Percentiles rank a stretch among this genome's conserved stretches.
Conservation (phyloP, 208 protist species). For the Porcisia deanei region DNA sequence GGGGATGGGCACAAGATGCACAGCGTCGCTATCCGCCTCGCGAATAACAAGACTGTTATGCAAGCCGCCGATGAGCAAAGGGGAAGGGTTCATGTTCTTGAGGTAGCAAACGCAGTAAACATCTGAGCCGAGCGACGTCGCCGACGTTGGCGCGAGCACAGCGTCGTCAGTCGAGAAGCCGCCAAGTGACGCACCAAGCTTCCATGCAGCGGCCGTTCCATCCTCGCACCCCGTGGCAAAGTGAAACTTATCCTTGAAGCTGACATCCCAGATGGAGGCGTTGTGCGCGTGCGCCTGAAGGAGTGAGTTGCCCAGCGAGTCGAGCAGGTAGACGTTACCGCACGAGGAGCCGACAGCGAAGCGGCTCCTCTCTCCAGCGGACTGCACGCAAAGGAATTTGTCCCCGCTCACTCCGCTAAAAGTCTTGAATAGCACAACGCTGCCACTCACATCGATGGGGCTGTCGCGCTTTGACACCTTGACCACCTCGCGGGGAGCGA, state of each 20-base stretch:
- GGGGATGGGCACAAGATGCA: conserved; percentile 50
- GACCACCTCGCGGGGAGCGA: conserved; percentile 71
- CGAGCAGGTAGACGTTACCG: conserved; percentile 87
- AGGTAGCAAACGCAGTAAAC: conserved; percentile 81
- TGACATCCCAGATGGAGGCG: conserved; percentile 78
- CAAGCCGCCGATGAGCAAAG: conserved; percentile 77
- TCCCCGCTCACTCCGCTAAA: conserved; percentile 68
- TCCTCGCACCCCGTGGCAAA: conserved; percentile 85
- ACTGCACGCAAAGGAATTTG: conserved; percentile 79
- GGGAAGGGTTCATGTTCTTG: conserved; percentile 36
- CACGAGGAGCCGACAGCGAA: conserved; percentile 78
- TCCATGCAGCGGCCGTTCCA: conserved; percentile 63
- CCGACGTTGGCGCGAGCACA: conserved; percentile 45
- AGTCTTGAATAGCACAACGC: conserved; percentile 57
- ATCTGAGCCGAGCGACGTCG: conserved; percentile 66
- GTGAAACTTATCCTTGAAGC: conserved; percentile 64
- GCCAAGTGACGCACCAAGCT: conserved; percentile 31
- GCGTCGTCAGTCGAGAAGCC: conserved; percentile 22
- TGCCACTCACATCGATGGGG: conserved; percentile 60
- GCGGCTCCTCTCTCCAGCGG: conserved; percentile 58
- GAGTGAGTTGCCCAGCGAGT: conserved; percentile 77
- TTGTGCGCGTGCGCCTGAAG: conserved; percentile 81
- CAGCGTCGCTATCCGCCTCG: conserved; percentile 31
- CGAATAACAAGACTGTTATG: conserved; percentile 70
- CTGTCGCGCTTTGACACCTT: conserved; percentile 32